Percentiles rank a stretch among this genome's conserved stretches.
These are phyloP conservation scores for Neoboletus brunneissimus DNA, from an alignment of 768 basidiomycete genomes.

Conservation along the genomic window DNA sequence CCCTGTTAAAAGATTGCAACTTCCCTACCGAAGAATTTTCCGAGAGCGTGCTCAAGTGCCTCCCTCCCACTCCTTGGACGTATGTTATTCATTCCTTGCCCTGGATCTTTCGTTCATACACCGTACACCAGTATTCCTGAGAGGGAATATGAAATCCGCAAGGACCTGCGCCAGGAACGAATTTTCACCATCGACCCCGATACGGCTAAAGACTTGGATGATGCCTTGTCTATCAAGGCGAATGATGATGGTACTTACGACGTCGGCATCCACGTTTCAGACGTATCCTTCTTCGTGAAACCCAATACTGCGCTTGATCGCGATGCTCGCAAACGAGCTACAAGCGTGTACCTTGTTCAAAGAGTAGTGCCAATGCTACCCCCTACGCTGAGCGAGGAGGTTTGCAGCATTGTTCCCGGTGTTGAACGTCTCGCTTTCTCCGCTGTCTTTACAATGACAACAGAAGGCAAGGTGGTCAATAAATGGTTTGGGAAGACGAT, in stretches of 20 bases:
- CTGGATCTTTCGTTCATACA: slow-evolving; percentile 10
- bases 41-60: slow-evolving; percentile 91
- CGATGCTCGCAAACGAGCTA: slow-evolving; percentile 95
- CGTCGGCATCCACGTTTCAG: slow-evolving; percentile 93
- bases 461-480: slow-evolving; percentile 76
- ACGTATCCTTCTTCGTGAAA: slow-evolving; percentile 94
- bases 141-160: slow-evolving; percentile 81
- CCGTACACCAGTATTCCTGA: slow-evolving; percentile 68
- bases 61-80: slow-evolving; percentile 95
- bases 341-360: slow-evolving; percentile 95
- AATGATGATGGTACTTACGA: slow-evolving; percentile 94
- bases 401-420: slow-evolving; percentile 88
- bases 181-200: slow-evolving; percentile 94
- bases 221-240: slow-evolving; percentile 84
- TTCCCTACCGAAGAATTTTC: slow-evolving; percentile 98
- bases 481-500: slow-evolving; percentile 95
- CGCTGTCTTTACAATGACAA: slow-evolving; percentile 79
- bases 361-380: slow-evolving; percentile 97
- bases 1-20: slow-evolving; percentile 96
- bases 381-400: slow-evolving; percentile 85
- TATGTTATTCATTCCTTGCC: slow-evolving; percentile 36
- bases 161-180: slow-evolving; percentile 80
- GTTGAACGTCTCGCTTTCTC: slow-evolving; percentile 91
- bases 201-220: slow-evolving; percentile 89
- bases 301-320: slow-evolving; percentile 97